phyloP scores from a whole-genome alignment of 179 eudicot genomes.

The Beta lomatogona region DNA sequence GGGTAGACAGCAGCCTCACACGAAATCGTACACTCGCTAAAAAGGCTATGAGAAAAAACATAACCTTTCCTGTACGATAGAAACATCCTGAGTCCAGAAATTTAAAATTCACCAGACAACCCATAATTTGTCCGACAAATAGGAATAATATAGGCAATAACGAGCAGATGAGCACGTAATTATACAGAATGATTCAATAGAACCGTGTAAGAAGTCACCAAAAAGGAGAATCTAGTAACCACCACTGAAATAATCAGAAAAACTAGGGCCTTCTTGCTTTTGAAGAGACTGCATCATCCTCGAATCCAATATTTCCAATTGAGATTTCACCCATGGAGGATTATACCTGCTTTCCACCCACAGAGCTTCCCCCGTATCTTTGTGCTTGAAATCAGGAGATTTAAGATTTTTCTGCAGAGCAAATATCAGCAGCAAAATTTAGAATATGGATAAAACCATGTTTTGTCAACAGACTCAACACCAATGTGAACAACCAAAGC shows the following conservation, averaged over 20 bases:
- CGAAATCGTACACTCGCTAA: neutral
- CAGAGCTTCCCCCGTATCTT: constrained; percentile 88
- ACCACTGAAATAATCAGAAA: constrained; percentile 40
- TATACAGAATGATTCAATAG: constrained; percentile 14
- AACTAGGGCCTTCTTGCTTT: constrained; percentile 41
- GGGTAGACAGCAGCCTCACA: neutral
- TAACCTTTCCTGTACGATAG: constrained; percentile 11
- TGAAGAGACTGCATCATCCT: constrained; percentile 69
- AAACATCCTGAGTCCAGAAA: neutral
- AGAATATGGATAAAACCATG: neutral
- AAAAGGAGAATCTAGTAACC: constrained; percentile 26
- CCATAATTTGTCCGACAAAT: constrained; percentile 1
- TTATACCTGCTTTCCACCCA: constrained; percentile 77
- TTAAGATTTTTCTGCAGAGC: constrained; percentile 70
- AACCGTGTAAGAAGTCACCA: constrained; percentile 11
- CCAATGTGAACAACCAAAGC: neutral
- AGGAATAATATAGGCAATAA: neutral
- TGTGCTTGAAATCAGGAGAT: constrained; percentile 96
- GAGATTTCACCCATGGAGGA: constrained; percentile 93
- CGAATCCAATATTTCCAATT: constrained; percentile 68
- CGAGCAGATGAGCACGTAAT: neutral
- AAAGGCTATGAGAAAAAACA: neutral
- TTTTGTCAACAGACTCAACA: neutral
- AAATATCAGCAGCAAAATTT: constrained; percentile 9
- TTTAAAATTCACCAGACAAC: no score